phyloP scores from a whole-genome alignment of 2,329 filamentous ascomycete genomes.

The Biscogniauxia marginata region DNA sequence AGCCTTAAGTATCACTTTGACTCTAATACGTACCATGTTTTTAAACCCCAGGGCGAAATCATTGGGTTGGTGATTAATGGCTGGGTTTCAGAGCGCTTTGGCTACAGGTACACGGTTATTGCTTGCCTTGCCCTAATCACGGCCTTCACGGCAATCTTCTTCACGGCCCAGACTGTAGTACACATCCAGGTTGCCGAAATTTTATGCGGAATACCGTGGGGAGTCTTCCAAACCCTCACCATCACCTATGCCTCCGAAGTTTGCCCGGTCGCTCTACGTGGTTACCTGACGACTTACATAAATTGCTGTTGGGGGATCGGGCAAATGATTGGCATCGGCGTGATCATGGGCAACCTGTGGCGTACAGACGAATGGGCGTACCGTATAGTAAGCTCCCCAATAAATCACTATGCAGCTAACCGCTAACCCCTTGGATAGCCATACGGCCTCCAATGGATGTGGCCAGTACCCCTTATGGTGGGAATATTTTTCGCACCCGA shows the following conservation, averaged over 20 bases:
- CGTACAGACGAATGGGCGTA: constrained; percentile 68
- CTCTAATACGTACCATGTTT: not conserved
- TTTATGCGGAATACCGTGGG: constrained; percentile 62
- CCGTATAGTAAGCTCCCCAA: constrained; percentile 39
- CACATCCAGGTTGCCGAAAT: constrained; percentile 61
- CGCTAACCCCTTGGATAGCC: constrained; percentile 38
- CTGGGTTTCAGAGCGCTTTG: constrained; percentile 63
- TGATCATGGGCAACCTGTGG: constrained; percentile 66
- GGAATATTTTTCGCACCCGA: constrained; percentile 69
- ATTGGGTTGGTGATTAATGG: constrained; percentile 67
- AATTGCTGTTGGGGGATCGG: constrained; percentile 79
- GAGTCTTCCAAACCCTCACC: constrained; percentile 58
- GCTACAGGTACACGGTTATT: constrained; percentile 66
- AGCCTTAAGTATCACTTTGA: not conserved
- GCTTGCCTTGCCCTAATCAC: constrained; percentile 52
- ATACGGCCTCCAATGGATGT: constrained; percentile 76
- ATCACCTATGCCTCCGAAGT: constrained; percentile 71
- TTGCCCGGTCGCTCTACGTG: constrained; percentile 69
- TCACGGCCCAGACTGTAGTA: constrained; percentile 60
- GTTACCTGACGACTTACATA: constrained; percentile 68
- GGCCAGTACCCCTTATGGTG: constrained; percentile 65
- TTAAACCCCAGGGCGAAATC: constrained; percentile 54
- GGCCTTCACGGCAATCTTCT: constrained; percentile 62
- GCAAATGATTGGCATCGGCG: constrained; percentile 71
- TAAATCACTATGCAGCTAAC: not conserved